Base-by-base conservation (phyloP, 345 rosid species). In the Draba incana region DNA sequence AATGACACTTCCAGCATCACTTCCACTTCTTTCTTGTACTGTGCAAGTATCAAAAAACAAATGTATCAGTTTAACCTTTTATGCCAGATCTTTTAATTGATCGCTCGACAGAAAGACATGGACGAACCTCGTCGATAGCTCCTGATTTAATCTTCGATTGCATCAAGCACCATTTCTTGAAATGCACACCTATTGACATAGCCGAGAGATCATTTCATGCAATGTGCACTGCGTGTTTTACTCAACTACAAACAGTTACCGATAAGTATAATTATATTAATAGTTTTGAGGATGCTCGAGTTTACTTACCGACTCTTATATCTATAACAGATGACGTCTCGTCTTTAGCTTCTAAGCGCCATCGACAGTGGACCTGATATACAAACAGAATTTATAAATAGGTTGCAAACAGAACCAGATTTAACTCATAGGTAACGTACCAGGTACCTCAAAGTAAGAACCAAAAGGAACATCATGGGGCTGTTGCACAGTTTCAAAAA, bases 381-480 rank as follows among this genome's bases (percentile, higher is more conserved):
- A 67, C 70, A 81, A 62, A 47, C 55, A 62, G 1, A 35, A 25
- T 63, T 14, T 14, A 11, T 45, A 9, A 71, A 24, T 57, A 54
- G 12, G 27, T 48, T 50, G 53, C 67, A 61, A 31, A 54, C 44
- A 64, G 5, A 64, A 47, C 14, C 47, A 66, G 54, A 49, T 13
- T 46, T 30, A 13, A 64, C 14, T 44, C 56, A 45, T 27, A 47
- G 24, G 37, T 14, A 5, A 68, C 42, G 14, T 71, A 88, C 98
- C 89, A 68, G 38, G 14, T 71, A 88, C 98, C 89, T 94, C 99
- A 76, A 94, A 94, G 81, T 76, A 84, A 69, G 99, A 88, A 28
- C 99, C 99, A 57, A 94, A 94, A 20, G 99, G 99, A 77, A 94
- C 96, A 66, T 94, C 97, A 72, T 91, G 99, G 38, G 97, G 90